Base-by-base conservation (phyloP, 148 eudicot genomes). In the Limonium bicolor region DNA sequence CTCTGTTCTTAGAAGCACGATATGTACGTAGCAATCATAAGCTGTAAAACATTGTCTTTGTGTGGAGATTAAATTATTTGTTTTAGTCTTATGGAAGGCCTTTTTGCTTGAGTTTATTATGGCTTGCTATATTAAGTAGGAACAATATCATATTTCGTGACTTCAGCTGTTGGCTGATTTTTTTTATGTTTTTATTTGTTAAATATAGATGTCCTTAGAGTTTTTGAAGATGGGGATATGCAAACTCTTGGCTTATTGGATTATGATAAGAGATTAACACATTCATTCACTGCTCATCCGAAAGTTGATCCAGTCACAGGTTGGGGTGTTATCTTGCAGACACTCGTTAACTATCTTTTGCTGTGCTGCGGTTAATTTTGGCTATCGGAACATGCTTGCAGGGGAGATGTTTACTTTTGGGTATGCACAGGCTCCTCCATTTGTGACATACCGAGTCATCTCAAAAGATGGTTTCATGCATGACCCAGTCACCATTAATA, bases 341-440 rank as follows among this genome's bases (percentile, higher is more conserved):
- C n/a, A n/a, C n/a, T n/a, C n/a, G n/a, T n/a, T n/a, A n/a, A n/a
- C n/a, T n/a, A n/a, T n/a, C n/a, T n/a, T n/a, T n/a, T n/a, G n/a
- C n/a, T n/a, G n/a, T n/a, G n/a, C n/a, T n/a, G n/a, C n/a, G n/a
- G n/a, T n/a, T n/a, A n/a, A n/a, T n/a, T n/a, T n/a, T n/a, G n/a
- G n/a, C 24, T 31, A 27, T 12, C 16, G 42, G 19, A 2, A 21
- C 1, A 32, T 51, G 11, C 35, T 7, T 71, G 70, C 72, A 90
- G 95, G 95, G 25, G 99, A 85, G 63, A 84, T 85, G 99, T 90
- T 90, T 59, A 74, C 95, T 24, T 90, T 90, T 67, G 99, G 95
- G 40, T 90, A 90, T 59, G 66, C 85, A 48, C 80, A 71, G 18
- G 34, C 58, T 30, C 79, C 84, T 16, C 95, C 99, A 20, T 90